Evolutionary conservation across 208 protist species (phyloP).

Genomic region (Crithidia brevicula): DNA sequence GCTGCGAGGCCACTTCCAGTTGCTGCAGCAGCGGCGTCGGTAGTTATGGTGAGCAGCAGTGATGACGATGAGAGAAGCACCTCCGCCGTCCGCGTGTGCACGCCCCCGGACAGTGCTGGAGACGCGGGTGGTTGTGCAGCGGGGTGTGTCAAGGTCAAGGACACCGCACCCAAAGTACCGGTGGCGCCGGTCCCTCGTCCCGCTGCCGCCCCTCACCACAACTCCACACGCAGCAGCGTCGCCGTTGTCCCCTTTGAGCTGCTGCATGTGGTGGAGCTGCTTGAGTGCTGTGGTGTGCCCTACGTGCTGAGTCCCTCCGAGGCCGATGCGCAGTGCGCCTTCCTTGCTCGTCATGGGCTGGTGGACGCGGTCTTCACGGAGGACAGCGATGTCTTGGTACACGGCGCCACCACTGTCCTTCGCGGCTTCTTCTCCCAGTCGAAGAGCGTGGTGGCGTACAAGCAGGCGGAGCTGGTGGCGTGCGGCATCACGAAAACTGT

Average conservation of each 20-base stretch:
- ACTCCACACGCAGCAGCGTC: neutral
- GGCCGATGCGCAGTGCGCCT: constrained; percentile 95
- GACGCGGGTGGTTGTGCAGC: neutral
- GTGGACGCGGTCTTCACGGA: constrained; percentile 97
- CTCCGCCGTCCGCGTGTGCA: neutral
- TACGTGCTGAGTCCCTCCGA: constrained; percentile 90
- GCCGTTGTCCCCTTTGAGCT: constrained; percentile 68
- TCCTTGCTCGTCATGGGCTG: constrained; percentile 70
- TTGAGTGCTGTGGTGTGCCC: constrained; percentile 85
- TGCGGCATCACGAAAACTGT: constrained; percentile 83
- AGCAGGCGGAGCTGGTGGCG: constrained; percentile 52
- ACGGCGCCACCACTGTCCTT: constrained; percentile 92
- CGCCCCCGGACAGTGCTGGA: neutral
- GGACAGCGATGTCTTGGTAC: constrained; percentile 96
- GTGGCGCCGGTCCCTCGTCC: neutral
- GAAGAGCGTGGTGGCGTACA: constrained; percentile 73
- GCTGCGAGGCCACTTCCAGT: neutral
- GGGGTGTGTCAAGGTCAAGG: neutral
- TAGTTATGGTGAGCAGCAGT: constrained; percentile 13
- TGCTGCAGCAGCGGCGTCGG: neutral
- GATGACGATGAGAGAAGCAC: constrained; percentile 4
- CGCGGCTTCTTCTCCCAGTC: constrained; percentile 90
- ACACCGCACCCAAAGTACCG: too few species aligned
- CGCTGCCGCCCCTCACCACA: neutral
- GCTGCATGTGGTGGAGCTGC: constrained; percentile 74